phyloP scores from a whole-genome alignment of 208 protist species.

The Crithidia fasciculata region DNA sequence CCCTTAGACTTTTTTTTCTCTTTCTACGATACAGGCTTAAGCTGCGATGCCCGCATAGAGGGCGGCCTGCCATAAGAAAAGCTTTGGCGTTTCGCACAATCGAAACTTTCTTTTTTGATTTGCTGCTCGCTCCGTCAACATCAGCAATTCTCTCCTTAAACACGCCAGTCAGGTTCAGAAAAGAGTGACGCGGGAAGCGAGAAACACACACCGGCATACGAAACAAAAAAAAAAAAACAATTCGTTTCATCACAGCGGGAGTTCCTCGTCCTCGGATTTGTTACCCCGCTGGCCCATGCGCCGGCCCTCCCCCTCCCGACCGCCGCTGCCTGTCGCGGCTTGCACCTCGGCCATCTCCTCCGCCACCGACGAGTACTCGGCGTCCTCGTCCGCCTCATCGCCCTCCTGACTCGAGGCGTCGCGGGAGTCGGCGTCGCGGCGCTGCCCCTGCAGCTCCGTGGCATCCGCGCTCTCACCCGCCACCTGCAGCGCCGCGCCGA shows the following conservation, averaged over 20 bases:
- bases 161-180: too few relatives aligned
- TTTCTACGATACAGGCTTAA: too few relatives aligned
- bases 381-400: conserved; percentile 26
- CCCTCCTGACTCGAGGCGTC: conserved; percentile 35
- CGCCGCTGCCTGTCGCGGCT: neutral
- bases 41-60: too few relatives aligned
- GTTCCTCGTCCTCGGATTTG: conserved; percentile 20
- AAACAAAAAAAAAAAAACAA: conserved; percentile 1
- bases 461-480: neutral
- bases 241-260: conserved; percentile 1
- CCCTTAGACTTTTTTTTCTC: neutral
- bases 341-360: conserved; percentile 20
- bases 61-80: too few relatives aligned
- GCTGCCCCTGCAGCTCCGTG: neutral
- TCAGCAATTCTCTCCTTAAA: too few relatives aligned
- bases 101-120: too few relatives aligned
- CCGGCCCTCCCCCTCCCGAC: conserved; percentile 11
- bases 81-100: too few relatives aligned
- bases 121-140: too few relatives aligned
- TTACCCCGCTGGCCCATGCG: conserved; percentile 12
- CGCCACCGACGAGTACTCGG: neutral
- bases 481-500: neutral
- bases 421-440: conserved; percentile 20
- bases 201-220: too few relatives aligned
- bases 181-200: too few relatives aligned